These are phyloP conservation scores for Gardenia jasminoides DNA, from an alignment of 257 asterid species.

Conservation along the genomic window DNA sequence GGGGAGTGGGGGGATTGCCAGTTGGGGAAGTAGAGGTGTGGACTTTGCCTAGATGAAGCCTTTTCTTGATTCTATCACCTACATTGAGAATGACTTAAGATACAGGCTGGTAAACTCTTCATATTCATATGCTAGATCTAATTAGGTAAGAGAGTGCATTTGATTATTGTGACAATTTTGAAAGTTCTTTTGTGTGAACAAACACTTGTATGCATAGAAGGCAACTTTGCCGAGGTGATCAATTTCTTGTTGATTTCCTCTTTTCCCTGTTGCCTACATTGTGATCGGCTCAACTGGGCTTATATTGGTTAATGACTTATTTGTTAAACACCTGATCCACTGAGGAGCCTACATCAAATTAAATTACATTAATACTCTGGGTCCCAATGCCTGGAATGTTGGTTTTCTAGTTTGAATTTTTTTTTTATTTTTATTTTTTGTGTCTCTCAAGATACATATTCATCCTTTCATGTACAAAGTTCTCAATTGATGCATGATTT, in stretches of 20 bases:
- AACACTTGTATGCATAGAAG: background rate
- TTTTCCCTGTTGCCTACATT: slow-evolving; percentile 74
- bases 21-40: too few species aligned
- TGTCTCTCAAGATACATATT: background rate
- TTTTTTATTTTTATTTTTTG: background rate
- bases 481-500: background rate
- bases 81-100: background rate
- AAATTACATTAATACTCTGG: background rate
- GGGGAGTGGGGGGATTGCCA: too few species aligned
- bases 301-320: slow-evolving; percentile 14
- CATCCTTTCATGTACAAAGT: background rate
- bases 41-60: too few species aligned
- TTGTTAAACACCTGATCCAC: background rate
- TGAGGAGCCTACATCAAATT: slow-evolving; percentile 18
- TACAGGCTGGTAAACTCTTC: background rate
- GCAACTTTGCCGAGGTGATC: slow-evolving; percentile 78
- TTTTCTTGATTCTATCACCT: background rate
- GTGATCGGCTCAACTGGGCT: slow-evolving; percentile 16
- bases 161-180: background rate
- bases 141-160: background rate
- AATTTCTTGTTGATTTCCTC: slow-evolving; percentile 45
- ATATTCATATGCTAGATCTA: background rate
- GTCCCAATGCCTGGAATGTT: too few species aligned
- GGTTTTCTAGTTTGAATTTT: background rate
- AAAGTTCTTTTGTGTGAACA: background rate